Evolutionary conservation across 78 protist genomes (phyloP).

Genomic region (Polysphondylium violaceum): DNA sequence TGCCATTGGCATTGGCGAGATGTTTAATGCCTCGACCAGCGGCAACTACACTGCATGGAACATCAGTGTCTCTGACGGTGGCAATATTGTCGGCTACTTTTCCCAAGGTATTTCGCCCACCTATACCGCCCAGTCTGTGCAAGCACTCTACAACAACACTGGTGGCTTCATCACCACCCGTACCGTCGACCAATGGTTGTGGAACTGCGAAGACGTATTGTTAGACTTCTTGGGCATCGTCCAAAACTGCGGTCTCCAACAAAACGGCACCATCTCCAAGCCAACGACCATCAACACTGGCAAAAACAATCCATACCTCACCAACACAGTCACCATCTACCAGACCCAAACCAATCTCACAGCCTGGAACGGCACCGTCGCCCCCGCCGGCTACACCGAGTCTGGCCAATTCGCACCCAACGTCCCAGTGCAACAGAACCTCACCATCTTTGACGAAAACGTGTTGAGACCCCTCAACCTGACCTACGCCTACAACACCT

Average conservation of each 20-base stretch:
- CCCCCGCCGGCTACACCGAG: constrained; percentile 13
- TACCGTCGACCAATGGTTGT: constrained; percentile 34
- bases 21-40: background rate
- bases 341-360: background rate
- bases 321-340: background rate
- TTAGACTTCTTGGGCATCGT: constrained; percentile 3
- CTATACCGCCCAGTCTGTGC: background rate
- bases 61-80: background rate
- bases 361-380: background rate
- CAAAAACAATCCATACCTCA: background rate
- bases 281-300: constrained; percentile 64
- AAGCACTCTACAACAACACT: background rate
- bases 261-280: background rate
- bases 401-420: constrained; percentile 60
- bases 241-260: constrained; percentile 16
- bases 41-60: constrained; percentile 3
- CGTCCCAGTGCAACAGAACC: background rate
- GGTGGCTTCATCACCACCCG: constrained; percentile 17
- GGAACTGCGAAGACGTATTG: constrained; percentile 35
- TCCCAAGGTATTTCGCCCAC: constrained; percentile 2
- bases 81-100: background rate
- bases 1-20: background rate
- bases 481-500: background rate
- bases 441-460: constrained; percentile 54
- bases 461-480: constrained; percentile 14